Percentiles rank a stretch among this genome's conserved stretches.
phyloP scores from a whole-genome alignment of 2,329 filamentous ascomycete genomes.

The Trichoderma semiorbis region DNA sequence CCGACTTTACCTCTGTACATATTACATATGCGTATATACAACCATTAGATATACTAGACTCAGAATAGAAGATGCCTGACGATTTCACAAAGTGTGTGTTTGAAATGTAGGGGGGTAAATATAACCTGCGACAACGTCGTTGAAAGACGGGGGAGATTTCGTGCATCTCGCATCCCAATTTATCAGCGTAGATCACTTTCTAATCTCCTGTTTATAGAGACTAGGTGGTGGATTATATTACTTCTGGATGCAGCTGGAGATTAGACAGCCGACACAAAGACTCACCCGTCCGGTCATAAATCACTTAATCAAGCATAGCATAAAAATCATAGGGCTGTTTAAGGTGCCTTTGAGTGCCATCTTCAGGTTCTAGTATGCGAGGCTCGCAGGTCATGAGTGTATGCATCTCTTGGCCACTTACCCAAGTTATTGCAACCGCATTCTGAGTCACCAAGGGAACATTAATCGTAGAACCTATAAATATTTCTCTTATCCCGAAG shows the following conservation, averaged over 20 bases:
- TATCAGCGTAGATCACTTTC: neutral
- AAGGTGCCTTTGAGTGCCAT: neutral
- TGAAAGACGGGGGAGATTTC: neutral
- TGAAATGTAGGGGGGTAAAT: neutral
- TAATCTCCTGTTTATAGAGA: neutral
- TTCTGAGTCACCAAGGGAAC: neutral
- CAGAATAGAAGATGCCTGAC: neutral
- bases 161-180: neutral
- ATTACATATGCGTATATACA: neutral
- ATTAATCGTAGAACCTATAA: neutral
- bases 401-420: neutral
- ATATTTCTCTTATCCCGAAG: neutral
- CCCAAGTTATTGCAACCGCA: neutral
- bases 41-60: neutral
- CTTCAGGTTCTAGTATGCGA: neutral
- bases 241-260: neutral
- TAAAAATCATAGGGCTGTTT: neutral
- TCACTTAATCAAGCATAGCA: neutral
- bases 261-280: neutral
- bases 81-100: neutral
- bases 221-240: neutral
- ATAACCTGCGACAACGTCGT: neutral
- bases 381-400: neutral
- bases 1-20: neutral
- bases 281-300: neutral